phyloP scores from a whole-genome alignment of 1,139 yeast species.

The Protomyces macrosporus region DNA sequence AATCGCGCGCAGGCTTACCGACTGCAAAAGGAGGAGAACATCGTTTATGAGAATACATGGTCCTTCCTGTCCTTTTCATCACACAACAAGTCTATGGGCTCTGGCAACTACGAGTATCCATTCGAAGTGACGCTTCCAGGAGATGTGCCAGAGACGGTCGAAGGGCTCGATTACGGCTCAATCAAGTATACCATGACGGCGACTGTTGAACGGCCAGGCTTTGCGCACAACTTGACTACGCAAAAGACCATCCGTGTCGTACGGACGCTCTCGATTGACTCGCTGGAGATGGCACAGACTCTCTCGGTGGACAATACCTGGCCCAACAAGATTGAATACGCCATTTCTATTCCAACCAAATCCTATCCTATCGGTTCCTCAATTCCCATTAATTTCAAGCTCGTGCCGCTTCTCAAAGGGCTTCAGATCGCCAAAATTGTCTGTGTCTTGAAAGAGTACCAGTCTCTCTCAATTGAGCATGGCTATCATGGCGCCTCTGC shows the following conservation, averaged over 20 bases:
- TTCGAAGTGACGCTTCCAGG: conserved; percentile 85
- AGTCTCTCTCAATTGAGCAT: conserved; percentile 55
- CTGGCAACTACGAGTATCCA: conserved; percentile 86
- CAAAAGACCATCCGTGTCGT: conserved; percentile 73
- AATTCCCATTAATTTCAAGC: conserved; percentile 60
- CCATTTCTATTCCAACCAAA: conserved; percentile 76
- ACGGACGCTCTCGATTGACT: conserved; percentile 83
- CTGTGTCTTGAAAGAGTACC: conserved; percentile 61
- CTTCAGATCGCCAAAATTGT: conserved; percentile 66
- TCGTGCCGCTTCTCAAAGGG: conserved; percentile 81
- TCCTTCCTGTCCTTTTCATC: conserved; percentile 53
- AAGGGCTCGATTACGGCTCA: conserved; percentile 81
- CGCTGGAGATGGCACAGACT: conserved; percentile 83
- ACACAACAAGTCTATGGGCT: conserved; percentile 33
- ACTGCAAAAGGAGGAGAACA: conserved; percentile 51
- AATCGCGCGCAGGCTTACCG: conserved; percentile 19
- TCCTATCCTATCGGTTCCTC: conserved; percentile 87
- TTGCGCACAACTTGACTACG: conserved; percentile 58
- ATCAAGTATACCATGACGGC: conserved; percentile 76
- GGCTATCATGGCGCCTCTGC: conserved; percentile 39
- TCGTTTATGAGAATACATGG: conserved; percentile 72
- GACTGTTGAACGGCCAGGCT: conserved; percentile 74
- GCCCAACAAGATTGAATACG: conserved; percentile 91
- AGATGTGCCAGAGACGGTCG: conserved; percentile 76
- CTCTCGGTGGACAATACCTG: conserved; percentile 92